Percentiles rank a stretch among this genome's conserved stretches.
These are phyloP conservation scores for Microcyclospora pomicola DNA, from an alignment of 2,329 filamentous ascomycete species.

Conservation along the genomic window DNA sequence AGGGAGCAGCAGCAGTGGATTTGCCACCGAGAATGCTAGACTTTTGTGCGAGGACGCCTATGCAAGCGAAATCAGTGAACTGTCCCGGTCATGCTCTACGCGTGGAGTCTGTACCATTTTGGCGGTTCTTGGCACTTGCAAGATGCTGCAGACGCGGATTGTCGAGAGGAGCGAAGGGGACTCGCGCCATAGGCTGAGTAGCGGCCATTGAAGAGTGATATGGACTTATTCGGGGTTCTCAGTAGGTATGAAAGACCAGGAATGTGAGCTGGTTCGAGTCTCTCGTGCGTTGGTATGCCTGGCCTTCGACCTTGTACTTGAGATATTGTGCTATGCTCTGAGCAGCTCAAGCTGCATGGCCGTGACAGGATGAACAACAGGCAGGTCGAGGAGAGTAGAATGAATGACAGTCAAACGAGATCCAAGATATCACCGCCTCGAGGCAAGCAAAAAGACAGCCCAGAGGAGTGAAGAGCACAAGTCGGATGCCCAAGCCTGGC, in stretches of 20 bases:
- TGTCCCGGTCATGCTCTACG: not conserved
- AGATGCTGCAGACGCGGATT: slow-evolving; percentile 55
- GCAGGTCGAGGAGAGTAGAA: too few species aligned
- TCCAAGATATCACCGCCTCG: too few species aligned
- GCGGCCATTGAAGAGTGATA: slow-evolving; percentile 12
- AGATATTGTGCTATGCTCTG: too few species aligned
- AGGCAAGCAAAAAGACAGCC: too few species aligned
- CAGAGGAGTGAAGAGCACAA: too few species aligned
- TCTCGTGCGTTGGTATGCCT: slow-evolving; percentile 5
- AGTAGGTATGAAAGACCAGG: too few species aligned
- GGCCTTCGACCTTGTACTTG: not conserved
- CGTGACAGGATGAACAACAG: too few species aligned
- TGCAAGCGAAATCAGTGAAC: not conserved
- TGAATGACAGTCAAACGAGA: too few species aligned
- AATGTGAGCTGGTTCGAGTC: too few species aligned
- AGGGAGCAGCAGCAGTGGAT: slow-evolving; percentile 16
- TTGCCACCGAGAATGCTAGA: slow-evolving; percentile 15
- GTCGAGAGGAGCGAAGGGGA: slow-evolving; percentile 64
- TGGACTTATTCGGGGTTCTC: too few species aligned
- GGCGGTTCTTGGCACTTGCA: slow-evolving; percentile 63
- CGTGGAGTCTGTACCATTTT: slow-evolving; percentile 38
- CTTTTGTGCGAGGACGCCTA: slow-evolving; percentile 11
- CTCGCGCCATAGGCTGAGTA: slow-evolving; percentile 33
- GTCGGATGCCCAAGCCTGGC: too few species aligned
- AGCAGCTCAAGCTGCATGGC: too few species aligned